Conservation (phyloP, 1,284 basidiomycete species). For the Bondarzewia mesenterica region DNA sequence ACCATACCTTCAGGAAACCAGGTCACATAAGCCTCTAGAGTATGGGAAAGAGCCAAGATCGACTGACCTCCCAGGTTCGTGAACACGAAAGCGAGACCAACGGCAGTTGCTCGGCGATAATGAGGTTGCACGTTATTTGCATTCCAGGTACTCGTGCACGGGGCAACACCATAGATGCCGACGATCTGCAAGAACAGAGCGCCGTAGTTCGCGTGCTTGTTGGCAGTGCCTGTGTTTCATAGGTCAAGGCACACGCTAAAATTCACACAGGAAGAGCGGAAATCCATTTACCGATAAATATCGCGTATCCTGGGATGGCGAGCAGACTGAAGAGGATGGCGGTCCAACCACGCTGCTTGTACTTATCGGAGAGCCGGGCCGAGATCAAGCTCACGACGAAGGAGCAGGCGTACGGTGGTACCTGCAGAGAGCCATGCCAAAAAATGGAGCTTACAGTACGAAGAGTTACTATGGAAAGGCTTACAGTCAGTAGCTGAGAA, state of each 20-base stretch:
- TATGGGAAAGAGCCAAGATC: not conserved
- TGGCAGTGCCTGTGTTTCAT: conserved; percentile 17
- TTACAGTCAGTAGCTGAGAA: conserved; percentile 26
- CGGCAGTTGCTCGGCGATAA: conserved; percentile 42
- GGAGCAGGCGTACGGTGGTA: conserved; percentile 14
- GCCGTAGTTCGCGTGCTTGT: conserved; percentile 35
- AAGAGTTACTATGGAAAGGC: not conserved
- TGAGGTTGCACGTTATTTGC: conserved; percentile 54
- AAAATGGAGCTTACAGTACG: not conserved
- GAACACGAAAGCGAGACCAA: conserved; percentile 45
- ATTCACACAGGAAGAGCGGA: not conserved
- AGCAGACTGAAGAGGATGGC: conserved; percentile 30
- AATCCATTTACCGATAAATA: conserved; percentile 34
- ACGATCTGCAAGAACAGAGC: conserved; percentile 43
- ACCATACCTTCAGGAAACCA: conserved; percentile 20
- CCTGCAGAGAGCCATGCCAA: conserved; percentile 1
- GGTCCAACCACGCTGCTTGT: conserved; percentile 32
- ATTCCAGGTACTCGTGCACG: conserved; percentile 40
- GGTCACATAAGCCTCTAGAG: not conserved
- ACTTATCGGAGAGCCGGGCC: conserved; percentile 36
- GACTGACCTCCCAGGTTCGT: conserved; percentile 41
- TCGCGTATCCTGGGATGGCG: conserved; percentile 34
- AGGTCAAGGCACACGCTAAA: not conserved
- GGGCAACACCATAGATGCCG: conserved; percentile 35
- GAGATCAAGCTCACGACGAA: conserved; percentile 26